These are phyloP conservation scores for Trichoderma semiorbis DNA, from an alignment of 2,329 filamentous ascomycete species.

Conservation along the genomic window DNA sequence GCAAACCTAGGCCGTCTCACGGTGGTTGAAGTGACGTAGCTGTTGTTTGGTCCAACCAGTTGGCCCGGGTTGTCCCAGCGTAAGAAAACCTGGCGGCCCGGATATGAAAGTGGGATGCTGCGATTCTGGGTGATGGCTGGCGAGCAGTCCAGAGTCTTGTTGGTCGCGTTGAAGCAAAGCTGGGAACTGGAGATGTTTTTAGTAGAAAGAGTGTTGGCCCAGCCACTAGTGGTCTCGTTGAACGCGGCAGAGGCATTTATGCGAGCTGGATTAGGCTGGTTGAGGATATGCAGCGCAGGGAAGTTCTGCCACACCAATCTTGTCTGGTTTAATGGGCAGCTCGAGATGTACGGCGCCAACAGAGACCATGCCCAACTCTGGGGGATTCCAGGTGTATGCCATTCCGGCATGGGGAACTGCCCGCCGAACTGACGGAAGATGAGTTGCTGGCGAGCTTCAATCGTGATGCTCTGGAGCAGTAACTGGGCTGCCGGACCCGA, in stretches of 20 bases:
- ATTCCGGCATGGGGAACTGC: conserved; percentile 76
- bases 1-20: conserved; percentile 63
- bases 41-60: conserved; percentile 74
- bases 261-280: conserved; percentile 72
- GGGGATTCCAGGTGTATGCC: conserved; percentile 75
- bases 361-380: conserved; percentile 84
- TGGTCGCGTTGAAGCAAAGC: conserved; percentile 56
- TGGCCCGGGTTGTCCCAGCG: conserved; percentile 69
- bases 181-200: conserved; percentile 42
- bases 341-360: conserved; percentile 75
- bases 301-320: conserved; percentile 83
- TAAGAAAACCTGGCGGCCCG: conserved; percentile 68
- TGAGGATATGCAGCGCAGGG: conserved; percentile 66
- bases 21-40: conserved; percentile 64
- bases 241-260: conserved; percentile 58
- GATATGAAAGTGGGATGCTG: conserved; percentile 67
- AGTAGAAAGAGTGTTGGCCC: conserved; percentile 53
- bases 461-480: conserved; percentile 71
- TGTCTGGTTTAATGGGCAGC: conserved; percentile 69
- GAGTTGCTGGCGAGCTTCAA: conserved; percentile 78
- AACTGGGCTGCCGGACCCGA: conserved; percentile 70
- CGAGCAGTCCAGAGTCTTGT: conserved; percentile 53
- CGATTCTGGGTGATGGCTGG: conserved; percentile 67
- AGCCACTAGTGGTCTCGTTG: conserved; percentile 63
- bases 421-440: conserved; percentile 81